Conservation (phyloP, 2,329 filamentous ascomycete species). For the Metarhizium sp. region DNA sequence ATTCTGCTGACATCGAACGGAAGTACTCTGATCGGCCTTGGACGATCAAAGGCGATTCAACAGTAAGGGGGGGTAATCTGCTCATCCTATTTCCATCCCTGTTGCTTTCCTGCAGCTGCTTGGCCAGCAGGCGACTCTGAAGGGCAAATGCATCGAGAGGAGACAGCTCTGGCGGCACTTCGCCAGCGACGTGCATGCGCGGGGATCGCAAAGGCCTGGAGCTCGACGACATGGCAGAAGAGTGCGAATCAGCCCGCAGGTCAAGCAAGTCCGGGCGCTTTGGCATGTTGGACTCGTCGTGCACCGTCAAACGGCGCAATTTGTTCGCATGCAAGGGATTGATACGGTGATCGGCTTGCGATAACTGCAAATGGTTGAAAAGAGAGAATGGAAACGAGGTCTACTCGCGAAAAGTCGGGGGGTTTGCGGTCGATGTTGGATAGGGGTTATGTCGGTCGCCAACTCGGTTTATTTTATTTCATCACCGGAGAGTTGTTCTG, state of each 20-base stretch:
- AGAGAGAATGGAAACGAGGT: neutral
- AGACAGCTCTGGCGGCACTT: constrained; percentile 81
- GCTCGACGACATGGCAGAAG: constrained; percentile 33
- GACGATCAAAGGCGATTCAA: constrained; percentile 67
- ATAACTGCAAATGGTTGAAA: neutral
- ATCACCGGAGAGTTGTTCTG: neutral
- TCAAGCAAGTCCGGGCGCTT: constrained; percentile 51
- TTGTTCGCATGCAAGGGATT: constrained; percentile 6
- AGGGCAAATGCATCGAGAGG: constrained; percentile 92
- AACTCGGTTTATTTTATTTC: neutral
- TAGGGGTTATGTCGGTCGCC: neutral
- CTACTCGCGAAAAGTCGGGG: neutral
- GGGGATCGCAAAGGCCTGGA: constrained; percentile 59
- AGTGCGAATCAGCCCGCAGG: constrained; percentile 46
- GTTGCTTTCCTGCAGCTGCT: constrained; percentile 72
- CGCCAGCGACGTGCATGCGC: constrained; percentile 66
- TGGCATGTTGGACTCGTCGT: constrained; percentile 31
- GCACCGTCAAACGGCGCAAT: constrained; percentile 6
- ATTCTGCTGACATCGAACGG: constrained; percentile 61
- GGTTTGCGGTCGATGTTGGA: neutral
- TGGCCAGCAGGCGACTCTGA: constrained; percentile 80
- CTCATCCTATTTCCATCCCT: constrained; percentile 72
- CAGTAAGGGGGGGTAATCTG: constrained; percentile 72
- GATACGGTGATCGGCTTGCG: neutral
- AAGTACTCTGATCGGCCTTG: constrained; percentile 75